Evolutionary conservation across 768 basidiomycete genomes (phyloP).

Genomic region (Lactarius quietus): DNA sequence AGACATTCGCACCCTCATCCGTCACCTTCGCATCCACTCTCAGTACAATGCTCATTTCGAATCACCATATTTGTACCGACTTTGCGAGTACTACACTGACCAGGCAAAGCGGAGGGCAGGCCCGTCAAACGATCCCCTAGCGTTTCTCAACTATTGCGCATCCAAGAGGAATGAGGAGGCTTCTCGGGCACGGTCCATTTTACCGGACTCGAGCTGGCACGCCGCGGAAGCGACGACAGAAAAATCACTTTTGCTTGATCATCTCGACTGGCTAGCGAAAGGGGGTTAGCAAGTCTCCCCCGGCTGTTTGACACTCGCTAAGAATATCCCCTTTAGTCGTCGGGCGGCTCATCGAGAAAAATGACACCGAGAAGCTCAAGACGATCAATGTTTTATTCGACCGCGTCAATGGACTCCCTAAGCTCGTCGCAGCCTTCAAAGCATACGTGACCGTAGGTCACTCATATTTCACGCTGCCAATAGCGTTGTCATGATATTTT

Average conservation of each 20-base stretch:
- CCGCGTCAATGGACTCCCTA: conserved; percentile 51
- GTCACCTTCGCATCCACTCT: conserved; percentile 52
- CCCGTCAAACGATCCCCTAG: conserved; percentile 42
- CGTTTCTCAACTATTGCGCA: conserved; percentile 51
- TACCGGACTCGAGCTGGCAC: conserved; percentile 49
- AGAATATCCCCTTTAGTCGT: conserved; percentile 41
- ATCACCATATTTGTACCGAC: conserved; percentile 47
- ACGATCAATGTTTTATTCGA: conserved; percentile 60
- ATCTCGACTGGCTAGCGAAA: conserved; percentile 44
- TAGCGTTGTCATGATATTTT: not conserved
- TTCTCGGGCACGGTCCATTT: conserved; percentile 47
- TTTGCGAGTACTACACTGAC: conserved; percentile 48
- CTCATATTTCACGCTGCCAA: not conserved
- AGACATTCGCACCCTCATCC: conserved; percentile 49
- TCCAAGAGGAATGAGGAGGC: conserved; percentile 53
- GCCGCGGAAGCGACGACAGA: conserved; percentile 53
- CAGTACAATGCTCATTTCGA: conserved; percentile 58
- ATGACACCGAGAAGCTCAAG: conserved; percentile 42
- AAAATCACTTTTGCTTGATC: conserved; percentile 44
- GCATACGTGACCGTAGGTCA: conserved; percentile 50
- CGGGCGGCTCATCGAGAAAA: conserved; percentile 46
- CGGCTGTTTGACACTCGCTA: not conserved
- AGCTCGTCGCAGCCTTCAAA: conserved; percentile 60
- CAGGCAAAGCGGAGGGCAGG: conserved; percentile 45
- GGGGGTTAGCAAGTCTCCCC: conserved; percentile 33